Conservation (phyloP, 2,329 filamentous ascomycete species). For the Emydomyces testavorans region DNA sequence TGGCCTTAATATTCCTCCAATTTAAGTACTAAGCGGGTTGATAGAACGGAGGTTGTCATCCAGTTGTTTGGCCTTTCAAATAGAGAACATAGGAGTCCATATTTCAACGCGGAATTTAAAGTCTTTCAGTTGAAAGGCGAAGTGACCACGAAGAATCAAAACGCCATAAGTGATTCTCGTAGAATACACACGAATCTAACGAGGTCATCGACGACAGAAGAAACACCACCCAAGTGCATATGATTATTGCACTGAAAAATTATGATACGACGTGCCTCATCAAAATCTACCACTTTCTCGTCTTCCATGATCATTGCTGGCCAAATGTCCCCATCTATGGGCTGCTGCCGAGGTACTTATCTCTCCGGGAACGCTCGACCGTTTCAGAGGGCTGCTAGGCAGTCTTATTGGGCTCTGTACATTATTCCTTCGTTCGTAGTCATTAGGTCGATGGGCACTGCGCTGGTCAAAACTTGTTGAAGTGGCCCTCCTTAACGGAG, state of each 20-base stretch:
- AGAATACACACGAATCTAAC: not conserved
- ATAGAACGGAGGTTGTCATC: too few relatives aligned
- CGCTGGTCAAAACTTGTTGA: constrained; percentile 44
- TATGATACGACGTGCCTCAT: not conserved
- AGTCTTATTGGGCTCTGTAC: constrained; percentile 30
- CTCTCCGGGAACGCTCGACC: constrained; percentile 31
- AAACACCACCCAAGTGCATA: not conserved
- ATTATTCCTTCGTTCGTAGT: constrained; percentile 28
- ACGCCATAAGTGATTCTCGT: not conserved
- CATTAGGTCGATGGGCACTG: constrained; percentile 35
- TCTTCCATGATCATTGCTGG: constrained; percentile 13
- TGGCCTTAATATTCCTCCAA: not conserved
- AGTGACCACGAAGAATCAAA: not conserved
- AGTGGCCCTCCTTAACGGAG: constrained; percentile 68
- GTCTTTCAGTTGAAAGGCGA: not conserved
- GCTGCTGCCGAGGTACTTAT: constrained; percentile 25
- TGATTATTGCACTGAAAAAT: not conserved
- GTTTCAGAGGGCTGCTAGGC: constrained; percentile 34
- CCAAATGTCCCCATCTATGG: constrained; percentile 22
- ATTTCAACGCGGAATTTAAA: not conserved
- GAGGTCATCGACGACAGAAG: not conserved
- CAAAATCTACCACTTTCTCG: constrained; percentile 25
- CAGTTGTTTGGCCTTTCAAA: not conserved
- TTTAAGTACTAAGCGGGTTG: too few relatives aligned
- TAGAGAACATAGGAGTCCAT: not conserved